Conservation (phyloP, 768 basidiomycete genomes). For the Agaricus blazei region DNA sequence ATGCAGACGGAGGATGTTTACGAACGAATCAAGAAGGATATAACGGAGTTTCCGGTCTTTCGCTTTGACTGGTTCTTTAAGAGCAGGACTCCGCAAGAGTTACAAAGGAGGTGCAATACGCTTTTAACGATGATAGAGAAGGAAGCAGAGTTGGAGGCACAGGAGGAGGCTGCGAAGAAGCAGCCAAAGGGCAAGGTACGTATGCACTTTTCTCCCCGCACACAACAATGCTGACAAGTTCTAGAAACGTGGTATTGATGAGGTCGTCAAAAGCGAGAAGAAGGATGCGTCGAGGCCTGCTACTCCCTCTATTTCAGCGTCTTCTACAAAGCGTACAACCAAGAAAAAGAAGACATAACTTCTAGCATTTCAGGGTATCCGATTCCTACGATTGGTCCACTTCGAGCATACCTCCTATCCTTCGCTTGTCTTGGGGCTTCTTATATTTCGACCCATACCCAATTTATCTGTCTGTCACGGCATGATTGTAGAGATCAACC, state of each 20-base stretch:
- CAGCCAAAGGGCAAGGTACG: slow-evolving; percentile 63
- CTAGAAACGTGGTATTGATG: slow-evolving; percentile 72
- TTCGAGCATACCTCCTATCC: too few species aligned
- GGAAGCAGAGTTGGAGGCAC: slow-evolving; percentile 69
- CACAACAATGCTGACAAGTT: neutral
- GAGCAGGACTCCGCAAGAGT: slow-evolving; percentile 84
- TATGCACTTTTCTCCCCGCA: neutral
- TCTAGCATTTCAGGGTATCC: too few species aligned
- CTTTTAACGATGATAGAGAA: slow-evolving; percentile 88
- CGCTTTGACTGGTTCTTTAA: slow-evolving; percentile 99
- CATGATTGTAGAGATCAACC: too few species aligned
- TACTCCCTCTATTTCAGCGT: slow-evolving; percentile 41
- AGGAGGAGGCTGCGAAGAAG: slow-evolving; percentile 64
- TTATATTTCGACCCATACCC: too few species aligned
- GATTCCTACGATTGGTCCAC: too few species aligned
- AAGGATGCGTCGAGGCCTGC: slow-evolving; percentile 53
- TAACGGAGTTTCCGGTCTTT: slow-evolving; percentile 95
- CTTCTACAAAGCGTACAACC: slow-evolving; percentile 49
- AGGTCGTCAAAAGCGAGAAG: slow-evolving; percentile 45
- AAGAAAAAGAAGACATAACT: slow-evolving; percentile 63
- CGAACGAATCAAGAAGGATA: slow-evolving; percentile 93
- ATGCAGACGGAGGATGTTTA: slow-evolving; percentile 87
- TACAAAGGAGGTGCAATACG: slow-evolving; percentile 85
- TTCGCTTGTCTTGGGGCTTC: too few species aligned
- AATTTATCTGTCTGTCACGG: too few species aligned